Base-by-base conservation (phyloP, 164 flowering plant genomes). In the Aristolochia contorta region DNA sequence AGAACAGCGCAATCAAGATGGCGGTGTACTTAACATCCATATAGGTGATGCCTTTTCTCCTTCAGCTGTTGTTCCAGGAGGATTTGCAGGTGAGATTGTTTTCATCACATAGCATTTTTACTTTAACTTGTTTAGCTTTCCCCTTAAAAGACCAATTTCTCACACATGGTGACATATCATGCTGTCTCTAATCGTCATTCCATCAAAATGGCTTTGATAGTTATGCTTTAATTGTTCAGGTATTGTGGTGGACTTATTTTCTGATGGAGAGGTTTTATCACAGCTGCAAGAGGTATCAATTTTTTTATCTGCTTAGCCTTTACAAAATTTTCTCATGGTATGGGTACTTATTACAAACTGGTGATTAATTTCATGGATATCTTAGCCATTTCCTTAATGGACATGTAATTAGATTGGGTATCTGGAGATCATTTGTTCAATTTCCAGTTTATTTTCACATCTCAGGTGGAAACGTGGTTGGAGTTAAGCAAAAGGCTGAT, bases 221-320 rank as follows among this genome's bases (percentile, higher is more conserved):
- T 52, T n/a, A 58, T 48, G 13, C 46, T 25, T 56, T 45, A 50
- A 53, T 64, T 59, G 43, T 71, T 60, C 81, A 84, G 94, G 94
- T n/a, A 88, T 91, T 58, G 62, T 86, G 16, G 77, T 91, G 65
- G 97, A 91, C 64, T 74, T 88, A 75, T 91, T 91, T 69, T 70
- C 80, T 37, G 80, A 74, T 49, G 97, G 92, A 61, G 72, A 78
- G 69, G 81, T 91, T 58, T 67, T 86, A 73, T 75, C 80, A 2
- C 74, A 83, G 68, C 65, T 87, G 68, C 71, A 84, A 74, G 74
- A 84, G 84, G 93, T 84, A 66, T 64, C 48, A 30, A 2, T 54
- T 54, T 6, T 13, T 54, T 54, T 1, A 54, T 37, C 43, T 37
- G 1, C 12, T 37, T 10, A 3, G 43, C 10, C 43, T 37, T 4